Conservation (phyloP, 768 basidiomycete species). For the Hypholoma sublateritium region DNA sequence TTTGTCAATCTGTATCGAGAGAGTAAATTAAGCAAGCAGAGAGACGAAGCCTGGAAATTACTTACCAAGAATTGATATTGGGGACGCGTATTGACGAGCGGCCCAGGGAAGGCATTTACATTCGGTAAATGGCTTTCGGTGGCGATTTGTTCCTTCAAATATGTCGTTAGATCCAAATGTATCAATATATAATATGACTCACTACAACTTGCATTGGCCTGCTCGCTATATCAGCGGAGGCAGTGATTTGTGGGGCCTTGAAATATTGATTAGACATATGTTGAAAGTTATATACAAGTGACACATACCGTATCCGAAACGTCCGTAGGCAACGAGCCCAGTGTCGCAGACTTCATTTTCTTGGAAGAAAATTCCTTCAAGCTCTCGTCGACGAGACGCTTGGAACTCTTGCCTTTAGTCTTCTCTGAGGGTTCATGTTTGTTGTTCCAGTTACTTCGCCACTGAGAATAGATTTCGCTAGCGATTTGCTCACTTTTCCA, state of each 20-base stretch:
- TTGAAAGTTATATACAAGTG: neutral
- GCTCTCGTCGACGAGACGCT: slow-evolving; percentile 5
- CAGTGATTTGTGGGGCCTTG: neutral
- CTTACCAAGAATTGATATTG: slow-evolving; percentile 10
- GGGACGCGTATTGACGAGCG: slow-evolving; percentile 7
- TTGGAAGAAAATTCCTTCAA: slow-evolving; percentile 9
- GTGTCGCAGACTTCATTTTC: slow-evolving; percentile 8
- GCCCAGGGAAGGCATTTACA: slow-evolving; percentile 6
- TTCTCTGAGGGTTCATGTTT: neutral
- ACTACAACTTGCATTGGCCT: slow-evolving; percentile 5
- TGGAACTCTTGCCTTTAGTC: slow-evolving; percentile 10
- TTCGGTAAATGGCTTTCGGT: slow-evolving; percentile 9
- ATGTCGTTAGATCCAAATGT: slow-evolving; percentile 2
- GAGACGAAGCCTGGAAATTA: slow-evolving; percentile 6
- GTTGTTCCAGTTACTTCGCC: slow-evolving; percentile 5
- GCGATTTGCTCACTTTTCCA: slow-evolving; percentile 16
- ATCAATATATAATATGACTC: slow-evolving; percentile 6
- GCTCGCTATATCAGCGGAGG: neutral
- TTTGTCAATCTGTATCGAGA: neutral
- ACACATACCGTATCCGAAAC: neutral
- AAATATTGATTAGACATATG: neutral
- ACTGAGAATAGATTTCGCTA: slow-evolving; percentile 8
- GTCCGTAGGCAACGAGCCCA: neutral
- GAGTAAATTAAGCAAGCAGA: slow-evolving; percentile 1
- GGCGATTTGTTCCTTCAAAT: slow-evolving; percentile 7